A percentile compares a stretch with the other conserved stretches of the same genome.
Evolutionary conservation across 2,329 filamentous ascomycete species (phyloP).

Genomic region (Penicillium brevicompactum): DNA sequence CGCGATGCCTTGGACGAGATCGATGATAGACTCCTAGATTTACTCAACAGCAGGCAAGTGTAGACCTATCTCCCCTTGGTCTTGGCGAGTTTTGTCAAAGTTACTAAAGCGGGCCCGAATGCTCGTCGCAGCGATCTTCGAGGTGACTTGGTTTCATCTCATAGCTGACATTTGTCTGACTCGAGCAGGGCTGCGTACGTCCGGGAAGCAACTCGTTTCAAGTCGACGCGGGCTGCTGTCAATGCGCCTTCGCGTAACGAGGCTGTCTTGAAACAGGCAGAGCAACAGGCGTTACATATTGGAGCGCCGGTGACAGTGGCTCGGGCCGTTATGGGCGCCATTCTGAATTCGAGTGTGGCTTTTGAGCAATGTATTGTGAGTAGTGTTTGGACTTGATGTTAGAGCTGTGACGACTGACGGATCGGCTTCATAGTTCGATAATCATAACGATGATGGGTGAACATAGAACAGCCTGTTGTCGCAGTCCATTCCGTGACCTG

Average conservation of each 20-base stretch:
- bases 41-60: background rate
- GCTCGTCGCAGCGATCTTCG: background rate
- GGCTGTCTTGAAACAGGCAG: conserved; percentile 4
- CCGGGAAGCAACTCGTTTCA: conserved; percentile 3
- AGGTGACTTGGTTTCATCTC: background rate
- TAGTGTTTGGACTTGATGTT: background rate
- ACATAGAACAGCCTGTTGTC: background rate
- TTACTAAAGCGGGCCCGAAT: background rate
- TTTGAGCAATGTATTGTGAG: conserved; percentile 12
- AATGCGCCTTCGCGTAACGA: conserved; percentile 1
- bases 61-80: background rate
- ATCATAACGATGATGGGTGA: background rate
- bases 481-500: background rate
- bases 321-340: conserved; percentile 6
- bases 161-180: background rate
- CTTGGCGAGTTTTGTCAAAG: background rate
- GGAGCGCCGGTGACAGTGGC: conserved; percentile 9
- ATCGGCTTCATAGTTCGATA: background rate
- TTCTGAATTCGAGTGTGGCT: conserved; percentile 8
- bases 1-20: conserved; percentile 2
- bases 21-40: background rate
- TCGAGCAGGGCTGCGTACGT: background rate
- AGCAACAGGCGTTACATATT: background rate
- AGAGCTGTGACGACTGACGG: background rate
- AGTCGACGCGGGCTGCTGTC: conserved; percentile 1